Percentiles rank a stretch among this genome's conserved stretches.
These are phyloP conservation scores for Globisporangium echinulatum DNA, from an alignment of 352 stramenopile genomes.

Conservation along the genomic window DNA sequence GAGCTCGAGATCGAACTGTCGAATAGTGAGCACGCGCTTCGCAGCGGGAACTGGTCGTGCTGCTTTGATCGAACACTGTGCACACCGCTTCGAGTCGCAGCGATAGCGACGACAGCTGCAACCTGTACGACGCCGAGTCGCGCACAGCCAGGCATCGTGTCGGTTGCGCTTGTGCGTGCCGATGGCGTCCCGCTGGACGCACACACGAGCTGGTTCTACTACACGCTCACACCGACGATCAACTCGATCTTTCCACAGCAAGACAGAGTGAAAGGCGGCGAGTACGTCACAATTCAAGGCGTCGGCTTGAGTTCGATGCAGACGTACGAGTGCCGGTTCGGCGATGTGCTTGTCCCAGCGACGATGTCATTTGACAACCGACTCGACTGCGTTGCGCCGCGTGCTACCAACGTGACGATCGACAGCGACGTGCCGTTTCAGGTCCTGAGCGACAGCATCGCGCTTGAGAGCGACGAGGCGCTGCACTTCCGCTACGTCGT, in stretches of 20 bases:
- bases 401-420: background rate
- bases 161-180: slow-evolving; percentile 14
- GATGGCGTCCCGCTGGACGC: background rate
- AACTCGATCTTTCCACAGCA: slow-evolving; percentile 16
- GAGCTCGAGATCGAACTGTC: slow-evolving; percentile 1
- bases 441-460: background rate
- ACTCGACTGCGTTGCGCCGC: slow-evolving; percentile 22
- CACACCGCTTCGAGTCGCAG: slow-evolving; percentile 8
- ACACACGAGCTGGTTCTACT: slow-evolving; percentile 30
- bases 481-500: slow-evolving; percentile 20
- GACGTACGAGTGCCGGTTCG: slow-evolving; percentile 25
- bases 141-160: slow-evolving; percentile 14
- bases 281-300: slow-evolving; percentile 21
- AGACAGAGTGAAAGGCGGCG: slow-evolving; percentile 14
- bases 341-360: slow-evolving; percentile 10
- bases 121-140: slow-evolving; percentile 12
- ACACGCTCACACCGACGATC: slow-evolving; percentile 18
- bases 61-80: slow-evolving; percentile 28
- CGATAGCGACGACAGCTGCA: background rate
- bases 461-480: slow-evolving; percentile 2
- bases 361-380: slow-evolving; percentile 22
- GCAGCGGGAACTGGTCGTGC: slow-evolving; percentile 22
- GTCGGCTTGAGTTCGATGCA: slow-evolving; percentile 18
- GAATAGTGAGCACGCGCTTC: background rate
- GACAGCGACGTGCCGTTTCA: background rate